Evolutionary conservation across 805 yeast species (phyloP), one percentile per base, ranked within the genome.

Genomic region (Clavispora carvajalis): DNA sequence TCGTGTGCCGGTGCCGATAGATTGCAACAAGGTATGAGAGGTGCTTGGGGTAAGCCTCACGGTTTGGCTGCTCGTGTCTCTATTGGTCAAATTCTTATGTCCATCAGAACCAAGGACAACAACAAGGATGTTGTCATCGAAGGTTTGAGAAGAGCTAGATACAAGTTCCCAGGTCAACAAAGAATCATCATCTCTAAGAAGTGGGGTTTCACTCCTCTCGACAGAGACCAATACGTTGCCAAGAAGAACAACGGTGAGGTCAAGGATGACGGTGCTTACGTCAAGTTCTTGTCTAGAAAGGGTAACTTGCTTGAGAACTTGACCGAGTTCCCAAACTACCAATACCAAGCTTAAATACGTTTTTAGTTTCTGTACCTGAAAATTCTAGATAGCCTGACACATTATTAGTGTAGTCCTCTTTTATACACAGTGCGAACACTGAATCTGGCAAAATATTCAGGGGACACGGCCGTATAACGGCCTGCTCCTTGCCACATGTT

Each of bases 1-100:
- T 93, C 99, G 69, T 93, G 99, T 82, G 99, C 99, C 80, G 99
- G 99, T 87, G 99, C 99, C 73, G 99, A 93, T 91, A 89, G 99
- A 86, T 84, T 93, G 78, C 99, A 93, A 81, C 98, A 93, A 80
- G 99, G 99, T 90, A 93, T 93, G 99, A 91, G 99, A 88, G 95
- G 95, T 82, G 99, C 99, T 71, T 93, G 98, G 98, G 99, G 99
- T 89, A 93, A 93, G 82, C 99, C 99, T 67, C 96, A 90, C 66
- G 99, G 99, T 82, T 80, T 89, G 67, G 99, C 98, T 64, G 99
- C 99, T 65, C 89, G 99, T 76, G 98, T 93, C 72, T 77, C 77
- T 78, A 93, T 93, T 75, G 99, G 99, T 69, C 99, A 93, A 80
- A 83, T 93, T 72, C 82, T 93, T 71, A 82, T 93, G 79, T 91